Evolutionary conservation across 2,329 filamentous ascomycete species (phyloP).

Genomic region (Pyricularia sp.): DNA sequence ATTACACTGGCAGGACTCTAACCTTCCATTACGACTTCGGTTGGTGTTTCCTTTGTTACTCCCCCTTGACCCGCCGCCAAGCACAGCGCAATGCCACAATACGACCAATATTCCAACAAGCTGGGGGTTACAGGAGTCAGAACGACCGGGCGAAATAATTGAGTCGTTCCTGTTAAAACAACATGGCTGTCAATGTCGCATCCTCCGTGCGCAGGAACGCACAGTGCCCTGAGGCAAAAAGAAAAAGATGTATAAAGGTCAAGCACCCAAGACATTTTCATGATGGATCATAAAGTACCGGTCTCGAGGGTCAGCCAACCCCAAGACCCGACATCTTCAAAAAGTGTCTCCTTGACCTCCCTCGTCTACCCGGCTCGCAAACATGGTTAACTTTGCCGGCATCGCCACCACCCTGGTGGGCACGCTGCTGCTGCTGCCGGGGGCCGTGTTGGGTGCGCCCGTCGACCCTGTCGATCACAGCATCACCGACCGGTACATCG

Average conservation of each 20-base stretch:
- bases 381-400: neutral
- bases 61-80: neutral
- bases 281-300: neutral
- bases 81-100: neutral
- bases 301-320: neutral
- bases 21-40: neutral
- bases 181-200: neutral
- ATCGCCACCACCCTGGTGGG: neutral
- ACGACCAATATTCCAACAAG: neutral
- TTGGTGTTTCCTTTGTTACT: neutral
- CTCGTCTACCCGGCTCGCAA: neutral
- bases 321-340: neutral
- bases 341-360: neutral
- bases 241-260: neutral
- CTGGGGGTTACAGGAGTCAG: neutral
- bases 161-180: neutral
- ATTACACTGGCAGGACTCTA: neutral
- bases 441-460: neutral
- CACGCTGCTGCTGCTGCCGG: neutral
- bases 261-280: neutral
- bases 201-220: neutral
- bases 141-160: neutral
- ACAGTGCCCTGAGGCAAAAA: neutral
- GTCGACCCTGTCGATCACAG: neutral
- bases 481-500: conserved; percentile 30